Evolutionary conservation across 805 yeast species (phyloP), one percentile per base, ranked within the genome.

Genomic region (Hanseniaspora mollemarum): DNA sequence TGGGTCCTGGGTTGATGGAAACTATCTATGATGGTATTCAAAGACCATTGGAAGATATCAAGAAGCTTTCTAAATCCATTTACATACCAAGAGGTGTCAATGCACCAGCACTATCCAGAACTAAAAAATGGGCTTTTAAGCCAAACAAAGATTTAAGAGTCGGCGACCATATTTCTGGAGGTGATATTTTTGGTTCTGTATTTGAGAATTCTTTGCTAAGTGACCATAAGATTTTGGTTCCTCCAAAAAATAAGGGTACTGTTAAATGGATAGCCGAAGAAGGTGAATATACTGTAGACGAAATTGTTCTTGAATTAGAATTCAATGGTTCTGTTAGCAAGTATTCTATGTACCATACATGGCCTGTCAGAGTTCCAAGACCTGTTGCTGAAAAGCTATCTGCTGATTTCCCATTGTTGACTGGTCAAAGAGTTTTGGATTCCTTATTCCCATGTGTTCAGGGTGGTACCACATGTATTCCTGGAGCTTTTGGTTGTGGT

Each of bases 381-480:
- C 98, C 99, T 16, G 97, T 90, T 43, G 83, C 96, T 46, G 94
- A 87, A 69, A 87, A 90, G 67, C 71, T 87, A 56, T 72, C 94
- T 54, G 97, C 98, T 39, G 92, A 90, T 70, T 78, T 83, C 68
- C 99, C 99, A 48, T 76, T 92, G 60, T 77, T 92, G 62, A 92
- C 99, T 18, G 99, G 99, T 62, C 99, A 92, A 75, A 85, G 99
- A 77, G 99, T 92, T 46, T 75, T 92, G 68, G 99, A 92, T 70
- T 82, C 98, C 28, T 77, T 92, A 57, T 92, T 92, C 77, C 99
- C 99, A 43, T 84, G 94, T 79, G 99, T 92, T 60, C 98, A 92
- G 75, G 99, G 99, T 73, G 99, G 99, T 74, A 92, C 99, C 36
- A 92, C 99, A 32, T 94, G 98, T 83, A 92, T 92, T 67, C 99